Evolutionary conservation across 208 protist species (phyloP).

Genomic region (Trypanosoma boissoni): DNA sequence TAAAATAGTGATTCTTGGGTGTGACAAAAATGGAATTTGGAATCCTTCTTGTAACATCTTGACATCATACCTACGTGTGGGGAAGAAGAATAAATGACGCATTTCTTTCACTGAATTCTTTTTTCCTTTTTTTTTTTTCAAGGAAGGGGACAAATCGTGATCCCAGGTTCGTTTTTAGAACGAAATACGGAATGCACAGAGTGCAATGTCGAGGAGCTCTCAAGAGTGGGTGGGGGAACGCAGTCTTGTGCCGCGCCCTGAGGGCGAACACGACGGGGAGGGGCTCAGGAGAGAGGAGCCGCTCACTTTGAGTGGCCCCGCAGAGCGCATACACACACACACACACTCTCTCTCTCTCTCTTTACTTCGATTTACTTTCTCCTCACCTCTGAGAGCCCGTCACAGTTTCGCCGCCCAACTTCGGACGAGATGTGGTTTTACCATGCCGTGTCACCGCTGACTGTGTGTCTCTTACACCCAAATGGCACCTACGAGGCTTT

Average conservation of each 20-base stretch:
- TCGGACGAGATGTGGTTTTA: conserved; percentile 52
- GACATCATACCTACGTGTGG: background rate
- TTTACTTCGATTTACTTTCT: conserved; percentile 63
- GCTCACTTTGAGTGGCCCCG: background rate
- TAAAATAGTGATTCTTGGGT: too few species aligned
- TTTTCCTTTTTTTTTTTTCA: background rate
- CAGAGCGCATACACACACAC: conserved; percentile 7
- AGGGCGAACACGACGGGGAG: conserved; percentile 42
- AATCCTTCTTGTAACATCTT: background rate
- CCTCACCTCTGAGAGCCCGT: conserved; percentile 38
- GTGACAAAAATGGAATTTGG: background rate
- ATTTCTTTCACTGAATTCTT: background rate
- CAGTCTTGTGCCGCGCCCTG: conserved; percentile 34
- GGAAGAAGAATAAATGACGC: too few species aligned
- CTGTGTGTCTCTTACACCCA: conserved; percentile 35
- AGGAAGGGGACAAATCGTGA: too few species aligned
- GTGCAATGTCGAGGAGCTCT: background rate
- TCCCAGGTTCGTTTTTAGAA: too few species aligned
- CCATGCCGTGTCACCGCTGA: conserved; percentile 41
- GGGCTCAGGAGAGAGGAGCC: conserved; percentile 24
- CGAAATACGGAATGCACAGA: background rate
- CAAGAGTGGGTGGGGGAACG: conserved; percentile 47
- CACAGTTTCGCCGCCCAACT: conserved; percentile 50
- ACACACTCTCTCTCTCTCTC: conserved; percentile 17
- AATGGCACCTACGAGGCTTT: conserved; percentile 34